Evolutionary conservation across 208 protist genomes (phyloP), one percentile per base, ranked within the genome.

Genomic region (Crithidia mellificae): DNA sequence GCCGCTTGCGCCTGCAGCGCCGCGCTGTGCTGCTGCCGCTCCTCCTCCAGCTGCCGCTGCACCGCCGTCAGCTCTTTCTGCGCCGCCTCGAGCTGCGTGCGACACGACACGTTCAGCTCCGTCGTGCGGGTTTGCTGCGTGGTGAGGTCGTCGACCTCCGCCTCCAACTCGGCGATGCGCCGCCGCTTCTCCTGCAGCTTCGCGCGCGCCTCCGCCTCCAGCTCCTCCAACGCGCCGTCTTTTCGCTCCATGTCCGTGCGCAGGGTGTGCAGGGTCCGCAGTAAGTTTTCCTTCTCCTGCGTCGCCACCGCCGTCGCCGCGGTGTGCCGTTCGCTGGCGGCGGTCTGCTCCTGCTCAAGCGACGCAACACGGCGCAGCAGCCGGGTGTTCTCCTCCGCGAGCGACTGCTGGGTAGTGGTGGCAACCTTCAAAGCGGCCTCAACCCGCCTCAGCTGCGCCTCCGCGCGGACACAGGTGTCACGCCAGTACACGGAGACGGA

Each of bases 101-200:
- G 69, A 19, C 52, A 71, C 15, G 57, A 52, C 34, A 67, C 78
- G 19, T 61, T 67, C 57, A 78, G 39, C 61, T 91, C 78, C 34
- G 71, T 78, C 25, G 77, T 30, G 19, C 68, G 61, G 11, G 47
- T 73, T 2, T 70, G 54, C 44, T 78, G 59, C 22, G 61, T 54
- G 8, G 61, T 67, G 8, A 75, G 65, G 15, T 56, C 49, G 39
- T 85, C 81, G 22, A 84, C 62, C 32, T 62, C 58, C 11, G 68
- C 75, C 65, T 89, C 80, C 11, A 94, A 72, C 57, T 74, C 73
- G 0, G 82, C 81, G 39, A 92, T 91, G 51, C 72, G 77, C 38
- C 54, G 57, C 6, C 89, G 78, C 77, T 94, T 94, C 43, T 84
- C 81, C 43, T 81, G 74, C 44, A 94, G 78, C 73, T 94, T 94